A percentile compares a stretch with the other conserved stretches of the same genome.
Conservation (phyloP, 805 yeast species). For the Crinitomyces ghanaensis region DNA sequence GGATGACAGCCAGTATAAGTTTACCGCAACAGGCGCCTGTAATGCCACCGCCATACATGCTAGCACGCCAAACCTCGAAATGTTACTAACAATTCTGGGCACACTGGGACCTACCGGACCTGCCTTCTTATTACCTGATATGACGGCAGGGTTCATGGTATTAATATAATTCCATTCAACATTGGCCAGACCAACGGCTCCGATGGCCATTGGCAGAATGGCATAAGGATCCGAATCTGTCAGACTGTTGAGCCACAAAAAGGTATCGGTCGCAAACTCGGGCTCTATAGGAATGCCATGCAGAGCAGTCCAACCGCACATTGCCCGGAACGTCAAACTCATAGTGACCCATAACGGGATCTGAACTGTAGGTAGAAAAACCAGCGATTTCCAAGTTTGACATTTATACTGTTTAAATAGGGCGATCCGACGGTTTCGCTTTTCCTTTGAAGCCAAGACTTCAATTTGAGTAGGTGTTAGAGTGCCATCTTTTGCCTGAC, state of each 20-base stretch:
- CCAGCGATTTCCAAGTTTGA: constrained; percentile 68
- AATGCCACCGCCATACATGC: constrained; percentile 74
- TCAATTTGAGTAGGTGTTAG: constrained; percentile 71
- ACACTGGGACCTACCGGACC: constrained; percentile 18
- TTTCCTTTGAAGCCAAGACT: constrained; percentile 64
- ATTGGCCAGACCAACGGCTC: constrained; percentile 59
- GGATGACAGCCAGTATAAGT: constrained; percentile 85
- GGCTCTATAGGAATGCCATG: constrained; percentile 24
- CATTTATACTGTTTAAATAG: constrained; percentile 58
- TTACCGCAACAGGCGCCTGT: constrained; percentile 75
- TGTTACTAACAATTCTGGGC: constrained; percentile 38
- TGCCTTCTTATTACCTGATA: constrained; percentile 12
- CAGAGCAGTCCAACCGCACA: constrained; percentile 44
- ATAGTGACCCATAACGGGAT: constrained; percentile 79
- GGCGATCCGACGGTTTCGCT: constrained; percentile 57
- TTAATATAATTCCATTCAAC: constrained; percentile 76
- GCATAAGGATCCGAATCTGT: constrained; percentile 50
- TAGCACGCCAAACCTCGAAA: constrained; percentile 64
- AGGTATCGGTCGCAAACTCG: constrained; percentile 36
- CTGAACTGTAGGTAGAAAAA: constrained; percentile 63
- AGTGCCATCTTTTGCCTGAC: constrained; percentile 20
- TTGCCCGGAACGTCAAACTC: constrained; percentile 60
- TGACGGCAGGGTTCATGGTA: constrained; percentile 20
- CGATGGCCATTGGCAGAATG: constrained; percentile 59
- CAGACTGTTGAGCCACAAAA: constrained; percentile 52